A percentile compares a stretch with the other conserved stretches of the same genome.
phyloP scores from a whole-genome alignment of 257 asterid genomes.

The Cruciata laevipes region DNA sequence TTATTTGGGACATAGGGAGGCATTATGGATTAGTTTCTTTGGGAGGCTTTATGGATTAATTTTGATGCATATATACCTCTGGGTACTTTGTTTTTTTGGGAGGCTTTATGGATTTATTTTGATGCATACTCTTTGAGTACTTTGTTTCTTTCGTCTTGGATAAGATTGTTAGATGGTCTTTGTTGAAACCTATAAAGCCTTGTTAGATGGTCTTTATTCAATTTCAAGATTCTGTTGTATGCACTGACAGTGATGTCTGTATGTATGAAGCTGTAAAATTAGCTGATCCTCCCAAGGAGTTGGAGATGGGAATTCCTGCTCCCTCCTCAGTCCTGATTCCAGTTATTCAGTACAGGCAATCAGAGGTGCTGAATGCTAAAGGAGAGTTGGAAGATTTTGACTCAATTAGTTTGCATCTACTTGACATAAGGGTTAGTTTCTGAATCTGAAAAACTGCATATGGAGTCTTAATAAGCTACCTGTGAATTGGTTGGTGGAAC shows the following conservation, averaged over 20 bases:
- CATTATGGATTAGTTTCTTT: not conserved
- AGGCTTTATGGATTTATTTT: too few relatives aligned
- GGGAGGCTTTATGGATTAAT: not conserved
- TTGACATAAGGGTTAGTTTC: not conserved
- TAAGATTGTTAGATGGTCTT: conserved; percentile 6
- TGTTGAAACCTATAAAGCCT: not conserved
- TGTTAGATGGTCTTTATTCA: too few relatives aligned
- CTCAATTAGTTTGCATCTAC: not conserved
- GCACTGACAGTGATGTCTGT: too few relatives aligned
- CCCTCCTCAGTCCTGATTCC: not conserved
- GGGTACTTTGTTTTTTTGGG: too few relatives aligned
- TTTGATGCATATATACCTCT: too few relatives aligned
- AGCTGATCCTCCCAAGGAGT: not conserved
- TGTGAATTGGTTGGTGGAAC: not conserved
- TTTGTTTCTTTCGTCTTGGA: not conserved
- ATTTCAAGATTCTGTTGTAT: not conserved
- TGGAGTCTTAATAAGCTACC: not conserved
- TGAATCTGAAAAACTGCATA: not conserved
- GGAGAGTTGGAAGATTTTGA: not conserved
- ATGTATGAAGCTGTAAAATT: not conserved
- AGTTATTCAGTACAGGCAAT: not conserved
- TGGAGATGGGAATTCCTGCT: not conserved
- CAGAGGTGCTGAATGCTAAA: not conserved
- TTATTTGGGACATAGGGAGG: not conserved
- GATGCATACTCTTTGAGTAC: not conserved